Evolutionary conservation across 495 filamentous ascomycete species (phyloP), one percentile per base, ranked within the genome.

Genomic region (Bacidia rubella): DNA sequence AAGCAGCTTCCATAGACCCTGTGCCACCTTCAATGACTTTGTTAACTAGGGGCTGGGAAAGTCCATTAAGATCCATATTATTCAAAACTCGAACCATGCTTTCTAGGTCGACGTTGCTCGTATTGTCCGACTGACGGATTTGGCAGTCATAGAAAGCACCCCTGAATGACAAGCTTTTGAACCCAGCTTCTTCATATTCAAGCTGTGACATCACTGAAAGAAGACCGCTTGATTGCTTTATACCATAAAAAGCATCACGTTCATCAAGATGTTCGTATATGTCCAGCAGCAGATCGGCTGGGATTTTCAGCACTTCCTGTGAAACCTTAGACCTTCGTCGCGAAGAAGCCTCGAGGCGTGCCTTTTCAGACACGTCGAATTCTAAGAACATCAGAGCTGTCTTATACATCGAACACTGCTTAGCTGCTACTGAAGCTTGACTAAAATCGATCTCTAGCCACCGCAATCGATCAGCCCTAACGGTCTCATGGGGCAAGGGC

Each of bases 191-290:
- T 67, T 98, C 93, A 60, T 95, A 90, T 58, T 95, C 89, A n/a
- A 96, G 74, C 24, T 82, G 80, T 23, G 84, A 78, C 57, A 95
- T 73, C 7, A 96, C 82, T 0, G 83, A 83, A 15, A 74, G 70
- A 39, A 98, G 68, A 44, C 79, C 85, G 11, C 87, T 76, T 21
- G 74, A 76, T 63, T 93, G 85, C 45, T 83, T 76, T 20, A 97
- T 81, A n/a, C 92, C 92, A 60, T 98, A 97, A 63, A 90, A 97
- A 17, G 90, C 80, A 62, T 98, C 92, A 12, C 89, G 90, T 63
- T 98, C 92, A 65, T 95, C 90, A 35, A 97, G 83, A 53, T 87
- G 86, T 64, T 83, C 82, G 63, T 87, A 98, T 1, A 97, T 85
- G 9, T 77, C 69, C 53, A 95, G 74, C 5, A 96, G 64, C 17